These are phyloP conservation scores for Aspergillus luchuensis DNA, from an alignment of 2,329 filamentous ascomycete genomes.

Conservation along the genomic window DNA sequence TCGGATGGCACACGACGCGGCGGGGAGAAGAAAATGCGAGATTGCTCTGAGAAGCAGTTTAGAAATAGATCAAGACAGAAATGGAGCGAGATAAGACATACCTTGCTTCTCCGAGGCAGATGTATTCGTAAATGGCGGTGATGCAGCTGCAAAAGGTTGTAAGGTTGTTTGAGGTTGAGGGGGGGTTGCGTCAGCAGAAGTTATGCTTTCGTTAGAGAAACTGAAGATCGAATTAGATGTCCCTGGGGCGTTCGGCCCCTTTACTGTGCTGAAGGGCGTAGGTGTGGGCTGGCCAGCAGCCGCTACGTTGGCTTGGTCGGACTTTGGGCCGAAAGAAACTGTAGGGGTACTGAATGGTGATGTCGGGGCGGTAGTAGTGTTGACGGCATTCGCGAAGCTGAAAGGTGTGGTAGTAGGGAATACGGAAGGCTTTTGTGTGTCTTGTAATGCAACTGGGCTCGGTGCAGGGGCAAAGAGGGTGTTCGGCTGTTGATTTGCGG, in stretches of 20 bases:
- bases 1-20: background rate
- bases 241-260: conserved; percentile 7
- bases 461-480: background rate
- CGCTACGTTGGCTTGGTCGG: conserved; percentile 8
- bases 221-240: conserved; percentile 15
- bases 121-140: background rate
- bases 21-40: conserved; percentile 6
- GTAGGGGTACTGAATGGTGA: conserved; percentile 5
- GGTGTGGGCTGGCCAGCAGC: conserved; percentile 19
- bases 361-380: background rate
- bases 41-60: conserved; percentile 10
- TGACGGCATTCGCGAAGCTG: conserved; percentile 9
- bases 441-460: background rate
- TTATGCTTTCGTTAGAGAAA: background rate
- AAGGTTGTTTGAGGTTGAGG: background rate
- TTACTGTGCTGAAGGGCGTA: conserved; percentile 17
- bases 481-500: background rate
- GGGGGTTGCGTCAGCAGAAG: background rate
- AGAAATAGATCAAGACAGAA: background rate
- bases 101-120: conserved; percentile 17
- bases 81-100: conserved; percentile 6
- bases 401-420: conserved; percentile 5
- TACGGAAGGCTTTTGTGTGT: background rate
- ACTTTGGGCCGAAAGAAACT: conserved; percentile 5
- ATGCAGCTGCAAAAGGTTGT: background rate